These are phyloP conservation scores for Russula sp. DNA, from an alignment of 768 basidiomycete species.

Conservation along the genomic window DNA sequence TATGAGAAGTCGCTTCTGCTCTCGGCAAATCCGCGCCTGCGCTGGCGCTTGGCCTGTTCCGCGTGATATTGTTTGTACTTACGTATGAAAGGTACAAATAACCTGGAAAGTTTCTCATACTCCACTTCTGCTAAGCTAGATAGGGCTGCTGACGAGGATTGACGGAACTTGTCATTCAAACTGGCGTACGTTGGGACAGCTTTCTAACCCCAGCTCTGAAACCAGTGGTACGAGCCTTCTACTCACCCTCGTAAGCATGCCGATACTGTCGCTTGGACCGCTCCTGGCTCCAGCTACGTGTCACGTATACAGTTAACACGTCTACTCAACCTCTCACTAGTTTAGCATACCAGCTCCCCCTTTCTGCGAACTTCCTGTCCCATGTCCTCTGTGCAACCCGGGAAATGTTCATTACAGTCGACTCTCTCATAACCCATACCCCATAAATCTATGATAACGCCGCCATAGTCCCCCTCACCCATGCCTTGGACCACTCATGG, in stretches of 20 bases:
- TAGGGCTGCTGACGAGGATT: constrained; percentile 4
- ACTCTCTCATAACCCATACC: too few relatives aligned
- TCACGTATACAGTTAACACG: neutral
- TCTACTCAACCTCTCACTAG: neutral
- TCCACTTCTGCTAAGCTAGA: neutral
- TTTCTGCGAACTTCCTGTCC: constrained; percentile 53
- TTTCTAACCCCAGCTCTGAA: constrained; percentile 87
- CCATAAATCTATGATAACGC: too few relatives aligned
- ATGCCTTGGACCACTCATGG: too few relatives aligned
- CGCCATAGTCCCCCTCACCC: too few relatives aligned
- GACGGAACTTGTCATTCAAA: constrained; percentile 93
- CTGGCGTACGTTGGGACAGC: constrained; percentile 98
- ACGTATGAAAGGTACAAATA: constrained; percentile 84
- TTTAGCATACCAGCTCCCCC: constrained; percentile 63
- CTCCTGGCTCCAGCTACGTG: constrained; percentile 51
- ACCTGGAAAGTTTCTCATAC: constrained; percentile 52
- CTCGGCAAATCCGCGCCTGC: constrained; percentile 61
- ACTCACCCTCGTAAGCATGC: constrained; percentile 56
- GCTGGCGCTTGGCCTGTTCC: constrained; percentile 63
- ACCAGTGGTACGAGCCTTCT: constrained; percentile 61
- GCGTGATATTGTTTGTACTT: constrained; percentile 54
- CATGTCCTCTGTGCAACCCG: constrained; percentile 67
- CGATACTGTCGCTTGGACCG: constrained; percentile 60
- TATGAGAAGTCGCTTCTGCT: constrained; percentile 45
- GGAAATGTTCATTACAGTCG: too few relatives aligned